Conservation (phyloP, 208 protist genomes). For the Novymonas esmeraldas region DNA sequence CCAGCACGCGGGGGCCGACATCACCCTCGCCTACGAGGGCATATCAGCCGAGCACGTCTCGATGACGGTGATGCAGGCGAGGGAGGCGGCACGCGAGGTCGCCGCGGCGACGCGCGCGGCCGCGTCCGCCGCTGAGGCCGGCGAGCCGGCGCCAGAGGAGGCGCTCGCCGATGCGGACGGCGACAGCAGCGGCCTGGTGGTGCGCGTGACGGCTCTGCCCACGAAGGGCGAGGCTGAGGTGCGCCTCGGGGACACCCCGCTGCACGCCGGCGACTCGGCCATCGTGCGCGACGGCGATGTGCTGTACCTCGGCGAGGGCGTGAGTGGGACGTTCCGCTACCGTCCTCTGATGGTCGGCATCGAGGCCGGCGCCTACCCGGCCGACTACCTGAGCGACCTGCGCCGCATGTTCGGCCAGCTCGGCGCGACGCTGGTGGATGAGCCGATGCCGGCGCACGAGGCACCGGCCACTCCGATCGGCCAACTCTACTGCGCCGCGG, state of each 20-base stretch:
- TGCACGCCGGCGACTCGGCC: slow-evolving; percentile 39
- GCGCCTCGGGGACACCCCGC: slow-evolving; percentile 34
- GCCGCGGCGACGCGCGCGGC: not conserved
- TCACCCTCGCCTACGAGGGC: slow-evolving; percentile 43
- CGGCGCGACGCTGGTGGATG: slow-evolving; percentile 69
- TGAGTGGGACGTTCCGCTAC: slow-evolving; percentile 53
- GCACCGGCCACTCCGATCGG: slow-evolving; percentile 53
- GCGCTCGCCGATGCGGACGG: not conserved
- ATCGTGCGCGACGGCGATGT: slow-evolving; percentile 51
- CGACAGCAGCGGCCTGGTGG: slow-evolving; percentile 44
- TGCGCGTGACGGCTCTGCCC: slow-evolving; percentile 49
- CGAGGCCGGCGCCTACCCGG: slow-evolving; percentile 35
- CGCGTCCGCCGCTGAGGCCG: slow-evolving; percentile 1
- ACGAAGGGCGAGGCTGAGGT: slow-evolving; percentile 42
- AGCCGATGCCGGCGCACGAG: slow-evolving; percentile 20
- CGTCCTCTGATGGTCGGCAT: slow-evolving; percentile 80
- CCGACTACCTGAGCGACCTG: slow-evolving; percentile 54
- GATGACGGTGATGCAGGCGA: slow-evolving; percentile 61
- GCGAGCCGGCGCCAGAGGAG: not conserved
- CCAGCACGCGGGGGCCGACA: slow-evolving; percentile 28
- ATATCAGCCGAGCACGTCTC: slow-evolving; percentile 57
- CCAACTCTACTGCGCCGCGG: slow-evolving; percentile 56
- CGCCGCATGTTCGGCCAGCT: slow-evolving; percentile 61
- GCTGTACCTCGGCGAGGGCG: slow-evolving; percentile 50
- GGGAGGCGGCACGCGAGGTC: slow-evolving; percentile 37